Conservation (phyloP, 345 rosid genomes). For the Bretschneidera sinensis region DNA sequence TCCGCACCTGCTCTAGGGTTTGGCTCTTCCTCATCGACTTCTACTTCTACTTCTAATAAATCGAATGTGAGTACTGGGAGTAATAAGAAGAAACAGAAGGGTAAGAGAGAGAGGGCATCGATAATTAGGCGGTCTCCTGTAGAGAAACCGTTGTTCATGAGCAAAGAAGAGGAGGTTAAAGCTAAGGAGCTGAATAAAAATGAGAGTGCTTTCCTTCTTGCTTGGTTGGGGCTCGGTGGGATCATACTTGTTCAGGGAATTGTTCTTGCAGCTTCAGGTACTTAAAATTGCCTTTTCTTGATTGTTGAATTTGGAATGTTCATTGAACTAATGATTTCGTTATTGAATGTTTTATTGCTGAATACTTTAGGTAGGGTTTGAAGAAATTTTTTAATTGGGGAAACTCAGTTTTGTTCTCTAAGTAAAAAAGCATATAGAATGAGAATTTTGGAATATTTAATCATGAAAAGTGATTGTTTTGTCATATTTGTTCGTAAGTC, state of each 20-base stretch:
- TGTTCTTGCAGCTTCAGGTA: slow-evolving; percentile 77
- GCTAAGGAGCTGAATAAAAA: slow-evolving; percentile 54
- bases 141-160: slow-evolving; percentile 50
- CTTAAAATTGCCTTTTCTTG: neutral
- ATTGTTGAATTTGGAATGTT: neutral
- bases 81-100: slow-evolving; percentile 38
- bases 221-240: slow-evolving; percentile 82
- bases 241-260: slow-evolving; percentile 67
- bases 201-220: slow-evolving; percentile 82
- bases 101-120: slow-evolving; percentile 47
- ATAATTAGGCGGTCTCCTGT: slow-evolving; percentile 60
- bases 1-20: slow-evolving; percentile 50
- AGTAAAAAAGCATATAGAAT: neutral
- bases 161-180: slow-evolving; percentile 48
- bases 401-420: neutral
- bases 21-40: slow-evolving; percentile 41
- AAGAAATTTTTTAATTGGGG: neutral
- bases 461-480: neutral
- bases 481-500: neutral
- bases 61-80: slow-evolving; percentile 9
- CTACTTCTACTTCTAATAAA: slow-evolving; percentile 22
- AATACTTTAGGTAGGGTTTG: too few species aligned
- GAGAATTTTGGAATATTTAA: neutral
- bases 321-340: neutral
- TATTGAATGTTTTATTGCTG: too few species aligned